Percentiles rank a stretch among this genome's conserved stretches.
Conservation (phyloP, 768 basidiomycete genomes). For the Tylopilus balloui region DNA sequence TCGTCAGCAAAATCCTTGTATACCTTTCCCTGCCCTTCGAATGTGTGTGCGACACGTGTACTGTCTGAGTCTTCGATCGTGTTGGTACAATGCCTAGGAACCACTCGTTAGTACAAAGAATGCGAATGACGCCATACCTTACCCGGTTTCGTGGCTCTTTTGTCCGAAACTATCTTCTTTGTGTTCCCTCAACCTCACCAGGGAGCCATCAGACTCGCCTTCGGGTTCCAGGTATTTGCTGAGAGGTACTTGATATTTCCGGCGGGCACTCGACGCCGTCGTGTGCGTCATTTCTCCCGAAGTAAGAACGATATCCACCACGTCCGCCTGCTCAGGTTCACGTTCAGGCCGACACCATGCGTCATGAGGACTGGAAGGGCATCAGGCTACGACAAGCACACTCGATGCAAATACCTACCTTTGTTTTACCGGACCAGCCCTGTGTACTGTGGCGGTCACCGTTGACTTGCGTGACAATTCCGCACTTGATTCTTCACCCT, state of each 20-base stretch:
- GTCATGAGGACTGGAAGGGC: slow-evolving; percentile 1
- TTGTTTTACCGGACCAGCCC: not conserved
- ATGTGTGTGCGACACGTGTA: not conserved
- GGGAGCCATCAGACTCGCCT: not conserved
- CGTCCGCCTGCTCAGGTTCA: not conserved
- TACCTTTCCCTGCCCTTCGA: not conserved
- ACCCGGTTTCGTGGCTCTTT: slow-evolving; percentile 1
- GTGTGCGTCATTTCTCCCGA: slow-evolving; percentile 8
- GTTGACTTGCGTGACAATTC: not conserved
- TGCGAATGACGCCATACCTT: not conserved
- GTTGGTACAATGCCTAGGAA: not conserved
- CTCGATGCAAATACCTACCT: slow-evolving; percentile 5
- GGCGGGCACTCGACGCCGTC: not conserved
- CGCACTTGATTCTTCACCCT: not conserved
- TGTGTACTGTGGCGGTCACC: not conserved
- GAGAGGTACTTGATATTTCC: slow-evolving; percentile 19
- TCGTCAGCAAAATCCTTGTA: not conserved
- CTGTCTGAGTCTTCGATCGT: not conserved
- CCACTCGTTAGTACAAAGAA: not conserved
- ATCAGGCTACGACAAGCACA: not conserved
- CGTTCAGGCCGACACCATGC: not conserved
- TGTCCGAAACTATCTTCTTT: not conserved
- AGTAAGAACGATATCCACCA: not conserved
- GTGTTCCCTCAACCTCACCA: not conserved
- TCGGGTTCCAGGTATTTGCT: slow-evolving; percentile 8